Conservation (phyloP, 345 rosid species). For the Lepidium didymum region DNA sequence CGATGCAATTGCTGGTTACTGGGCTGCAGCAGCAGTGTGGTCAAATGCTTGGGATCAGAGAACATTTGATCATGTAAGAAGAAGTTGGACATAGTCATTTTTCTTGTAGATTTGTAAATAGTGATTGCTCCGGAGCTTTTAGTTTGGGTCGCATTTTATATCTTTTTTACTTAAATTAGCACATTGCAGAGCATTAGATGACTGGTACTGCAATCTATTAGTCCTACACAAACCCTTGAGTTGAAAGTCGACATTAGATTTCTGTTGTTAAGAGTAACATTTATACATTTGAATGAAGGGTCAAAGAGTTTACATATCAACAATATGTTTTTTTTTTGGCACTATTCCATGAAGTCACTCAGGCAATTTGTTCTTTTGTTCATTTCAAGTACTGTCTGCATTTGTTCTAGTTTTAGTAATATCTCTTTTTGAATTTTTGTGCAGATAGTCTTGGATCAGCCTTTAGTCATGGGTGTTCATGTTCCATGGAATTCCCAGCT, state of each 20-base stretch:
- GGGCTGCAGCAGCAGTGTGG: slow-evolving; percentile 98
- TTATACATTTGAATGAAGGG: slow-evolving; percentile 4
- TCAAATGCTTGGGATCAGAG: slow-evolving; percentile 87
- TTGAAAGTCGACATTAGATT: background rate
- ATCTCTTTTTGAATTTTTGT: slow-evolving; percentile 19
- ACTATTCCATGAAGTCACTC: background rate
- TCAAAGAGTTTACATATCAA: background rate
- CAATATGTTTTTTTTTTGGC: background rate
- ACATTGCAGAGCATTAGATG: slow-evolving; percentile 6
- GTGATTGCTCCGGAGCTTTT: background rate
- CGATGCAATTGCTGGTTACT: slow-evolving; percentile 63
- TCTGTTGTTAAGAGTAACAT: slow-evolving; percentile 1
- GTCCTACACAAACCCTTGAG: background rate
- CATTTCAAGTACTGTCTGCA: background rate
- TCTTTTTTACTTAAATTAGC: background rate
- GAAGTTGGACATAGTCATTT: slow-evolving; percentile 15
- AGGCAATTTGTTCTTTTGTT: background rate
- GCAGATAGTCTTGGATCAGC: slow-evolving; percentile 97
- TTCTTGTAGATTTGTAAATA: background rate
- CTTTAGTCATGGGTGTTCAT: slow-evolving; percentile 89
- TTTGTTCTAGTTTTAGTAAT: slow-evolving; percentile 9
- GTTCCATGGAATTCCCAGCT: slow-evolving; percentile 90
- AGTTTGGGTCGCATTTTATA: slow-evolving; percentile 10
- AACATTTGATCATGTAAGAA: slow-evolving; percentile 89
- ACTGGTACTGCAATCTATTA: background rate